Conservation (phyloP, 2,329 filamentous ascomycete species). For the Ascomycota sp. region DNA sequence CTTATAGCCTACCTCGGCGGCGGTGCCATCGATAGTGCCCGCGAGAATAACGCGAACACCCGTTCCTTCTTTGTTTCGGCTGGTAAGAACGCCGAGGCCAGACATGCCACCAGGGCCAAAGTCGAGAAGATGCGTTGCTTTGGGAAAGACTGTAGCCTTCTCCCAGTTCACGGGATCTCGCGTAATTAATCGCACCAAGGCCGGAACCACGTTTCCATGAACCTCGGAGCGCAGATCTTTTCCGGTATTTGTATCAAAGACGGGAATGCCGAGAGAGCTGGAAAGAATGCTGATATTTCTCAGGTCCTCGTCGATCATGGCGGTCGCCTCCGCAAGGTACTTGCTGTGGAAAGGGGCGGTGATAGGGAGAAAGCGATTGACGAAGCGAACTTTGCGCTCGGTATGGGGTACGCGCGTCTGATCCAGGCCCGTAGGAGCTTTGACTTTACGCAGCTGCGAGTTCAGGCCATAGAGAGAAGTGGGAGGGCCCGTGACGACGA, state of each 20-base stretch:
- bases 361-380: constrained; percentile 92
- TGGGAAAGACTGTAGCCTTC: constrained; percentile 73
- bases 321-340: constrained; percentile 66
- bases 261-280: constrained; percentile 56
- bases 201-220: constrained; percentile 63
- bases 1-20: constrained; percentile 89
- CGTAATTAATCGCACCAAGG: constrained; percentile 80
- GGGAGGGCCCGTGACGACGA: constrained; percentile 89
- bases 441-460: constrained; percentile 84
- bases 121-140: constrained; percentile 84
- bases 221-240: constrained; percentile 56
- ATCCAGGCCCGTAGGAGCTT: constrained; percentile 90
- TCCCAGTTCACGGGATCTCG: constrained; percentile 93
- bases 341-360: constrained; percentile 97
- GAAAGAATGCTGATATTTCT: constrained; percentile 61
- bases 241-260: constrained; percentile 80
- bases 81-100: constrained; percentile 84
- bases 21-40: constrained; percentile 77
- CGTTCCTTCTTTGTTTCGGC: constrained; percentile 97
- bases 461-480: constrained; percentile 95
- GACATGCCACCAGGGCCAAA: constrained; percentile 95
- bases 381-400: constrained; percentile 88
- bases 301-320: constrained; percentile 70
- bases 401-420: constrained; percentile 90
- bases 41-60: constrained; percentile 92